phyloP scores from a whole-genome alignment of 345 rosid species.

The Euphorbia lathyris region DNA sequence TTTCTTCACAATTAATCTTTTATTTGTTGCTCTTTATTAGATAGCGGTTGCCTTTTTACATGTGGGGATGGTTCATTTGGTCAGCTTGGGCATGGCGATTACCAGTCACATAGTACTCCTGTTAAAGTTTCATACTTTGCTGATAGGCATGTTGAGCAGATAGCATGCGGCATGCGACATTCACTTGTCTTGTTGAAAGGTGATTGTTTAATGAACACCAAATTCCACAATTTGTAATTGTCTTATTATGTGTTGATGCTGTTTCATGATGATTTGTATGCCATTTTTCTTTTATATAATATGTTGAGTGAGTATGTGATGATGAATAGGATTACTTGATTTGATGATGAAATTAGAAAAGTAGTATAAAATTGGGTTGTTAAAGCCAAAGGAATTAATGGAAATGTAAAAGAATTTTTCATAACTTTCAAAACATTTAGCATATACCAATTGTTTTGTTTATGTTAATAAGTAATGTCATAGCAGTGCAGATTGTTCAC shows the following conservation, averaged over 20 bases:
- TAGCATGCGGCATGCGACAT: constrained; percentile 94
- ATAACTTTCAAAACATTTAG: not conserved
- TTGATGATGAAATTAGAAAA: not conserved
- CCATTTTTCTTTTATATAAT: not conserved
- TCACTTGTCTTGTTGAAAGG: constrained; percentile 77
- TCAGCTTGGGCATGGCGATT: constrained; percentile 93
- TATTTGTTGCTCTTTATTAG: constrained; percentile 26
- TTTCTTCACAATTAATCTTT: not conserved
- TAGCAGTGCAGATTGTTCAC: constrained; percentile 28
- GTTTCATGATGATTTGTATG: not conserved
- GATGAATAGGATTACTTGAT: not conserved
- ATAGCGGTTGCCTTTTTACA: constrained; percentile 55
- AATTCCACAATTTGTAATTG: not conserved
- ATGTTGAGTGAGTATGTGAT: not conserved
- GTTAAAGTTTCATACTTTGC: constrained; percentile 59
- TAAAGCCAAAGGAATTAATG: not conserved
- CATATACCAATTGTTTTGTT: not conserved
- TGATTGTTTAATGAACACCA: constrained; percentile 22
- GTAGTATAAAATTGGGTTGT: constrained; percentile 10
- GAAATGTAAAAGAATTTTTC: not conserved
- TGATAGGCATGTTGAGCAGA: constrained; percentile 46
- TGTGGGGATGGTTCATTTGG: constrained; percentile 95
- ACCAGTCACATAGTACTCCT: constrained; percentile 46
- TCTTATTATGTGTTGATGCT: constrained; percentile 4
- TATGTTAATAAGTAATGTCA: constrained; percentile 8